These are phyloP conservation scores for Rhynchosporium graminicola DNA, from an alignment of 2,329 filamentous ascomycete species.

Conservation along the genomic window DNA sequence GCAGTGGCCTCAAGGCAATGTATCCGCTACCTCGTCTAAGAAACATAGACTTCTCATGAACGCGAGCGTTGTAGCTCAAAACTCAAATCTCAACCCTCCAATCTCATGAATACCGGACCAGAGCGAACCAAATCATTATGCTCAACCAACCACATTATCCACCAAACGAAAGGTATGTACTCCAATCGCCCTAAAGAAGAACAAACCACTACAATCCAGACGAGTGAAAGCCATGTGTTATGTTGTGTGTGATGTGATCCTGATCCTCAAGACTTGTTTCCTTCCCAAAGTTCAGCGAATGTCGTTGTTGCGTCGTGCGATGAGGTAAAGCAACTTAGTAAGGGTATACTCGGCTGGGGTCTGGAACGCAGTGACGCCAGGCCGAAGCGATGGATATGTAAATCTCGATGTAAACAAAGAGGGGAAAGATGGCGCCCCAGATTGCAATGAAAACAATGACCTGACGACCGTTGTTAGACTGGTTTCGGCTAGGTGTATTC, in stretches of 20 bases:
- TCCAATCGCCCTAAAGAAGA: slow-evolving; percentile 2
- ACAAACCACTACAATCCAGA: slow-evolving; percentile 11
- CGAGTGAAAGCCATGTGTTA: background rate
- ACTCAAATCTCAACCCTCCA: background rate
- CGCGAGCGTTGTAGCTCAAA: background rate
- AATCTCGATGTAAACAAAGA: slow-evolving; percentile 6
- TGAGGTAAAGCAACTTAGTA: background rate
- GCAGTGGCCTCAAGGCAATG: too few relatives aligned
- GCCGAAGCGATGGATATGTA: slow-evolving; percentile 8
- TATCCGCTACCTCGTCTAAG: background rate
- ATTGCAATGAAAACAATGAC: background rate
- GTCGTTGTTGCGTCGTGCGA: background rate
- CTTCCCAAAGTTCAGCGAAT: slow-evolving; percentile 1
- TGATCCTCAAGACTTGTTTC: slow-evolving; percentile 3
- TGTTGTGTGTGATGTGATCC: background rate
- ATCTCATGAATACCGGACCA: background rate
- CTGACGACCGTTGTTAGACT: background rate
- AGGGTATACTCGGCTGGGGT: background rate
- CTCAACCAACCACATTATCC: slow-evolving; percentile 4
- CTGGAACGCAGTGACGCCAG: slow-evolving; percentile 8
- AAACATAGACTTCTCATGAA: background rate
- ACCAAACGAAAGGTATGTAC: background rate
- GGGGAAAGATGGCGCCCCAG: background rate
- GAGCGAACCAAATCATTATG: background rate
- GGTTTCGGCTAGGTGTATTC: slow-evolving; percentile 5